phyloP scores from a whole-genome alignment of 768 basidiomycete genomes.

The Mycena galopus region DNA sequence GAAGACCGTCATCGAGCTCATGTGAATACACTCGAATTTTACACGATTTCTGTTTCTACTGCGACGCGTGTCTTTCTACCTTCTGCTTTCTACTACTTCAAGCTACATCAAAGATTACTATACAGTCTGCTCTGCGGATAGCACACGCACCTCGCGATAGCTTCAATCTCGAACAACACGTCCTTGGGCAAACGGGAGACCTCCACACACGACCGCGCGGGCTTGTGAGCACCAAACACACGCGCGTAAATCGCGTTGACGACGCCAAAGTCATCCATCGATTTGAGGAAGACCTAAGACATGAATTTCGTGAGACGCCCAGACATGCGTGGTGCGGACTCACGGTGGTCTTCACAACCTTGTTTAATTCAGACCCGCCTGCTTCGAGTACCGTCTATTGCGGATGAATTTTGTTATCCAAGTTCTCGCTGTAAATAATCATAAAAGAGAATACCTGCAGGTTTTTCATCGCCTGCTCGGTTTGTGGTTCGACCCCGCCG shows the following conservation, averaged over 20 bases:
- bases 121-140: conserved; percentile 7
- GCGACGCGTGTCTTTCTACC: background rate
- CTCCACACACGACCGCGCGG: conserved; percentile 93
- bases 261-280: conserved; percentile 89
- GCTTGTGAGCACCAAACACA: conserved; percentile 92
- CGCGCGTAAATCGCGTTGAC: conserved; percentile 87
- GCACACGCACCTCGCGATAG: conserved; percentile 76
- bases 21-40: conserved; percentile 59
- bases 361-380: conserved; percentile 80
- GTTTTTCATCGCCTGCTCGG: conserved; percentile 89
- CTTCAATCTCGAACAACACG: conserved; percentile 93
- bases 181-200: conserved; percentile 90
- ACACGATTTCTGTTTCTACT: conserved; percentile 7
- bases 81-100: conserved; percentile 45
- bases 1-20: conserved; percentile 87
- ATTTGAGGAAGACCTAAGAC: conserved; percentile 87
- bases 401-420: no score
- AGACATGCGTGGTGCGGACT: conserved; percentile 40
- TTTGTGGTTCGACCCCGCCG: conserved; percentile 84
- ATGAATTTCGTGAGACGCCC: background rate
- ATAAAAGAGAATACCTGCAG: conserved; percentile 59
- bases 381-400: conserved; percentile 76
- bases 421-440: no score
- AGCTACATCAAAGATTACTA: conserved; percentile 39
- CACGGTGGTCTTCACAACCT: conserved; percentile 94